Conservation (phyloP, 75 land plant species). For the Adiantum capillusveneris region DNA sequence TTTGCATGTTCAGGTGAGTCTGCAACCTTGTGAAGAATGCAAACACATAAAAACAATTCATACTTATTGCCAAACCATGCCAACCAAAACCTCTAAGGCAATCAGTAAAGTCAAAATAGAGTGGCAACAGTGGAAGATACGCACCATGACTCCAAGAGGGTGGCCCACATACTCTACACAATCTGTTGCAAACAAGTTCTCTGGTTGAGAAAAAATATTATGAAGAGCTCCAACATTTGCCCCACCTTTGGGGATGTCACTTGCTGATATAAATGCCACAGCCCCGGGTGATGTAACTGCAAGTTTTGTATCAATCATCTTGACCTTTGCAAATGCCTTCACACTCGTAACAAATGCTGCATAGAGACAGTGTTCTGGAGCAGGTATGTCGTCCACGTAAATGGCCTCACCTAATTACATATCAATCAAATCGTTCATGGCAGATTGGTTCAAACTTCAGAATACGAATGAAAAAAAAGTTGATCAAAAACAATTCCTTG, state of each 20-base stretch:
- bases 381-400: conserved; percentile 86
- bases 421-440: too few relatives aligned
- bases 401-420: conserved; percentile 94
- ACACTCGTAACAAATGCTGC: conserved; percentile 75
- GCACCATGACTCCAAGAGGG: conserved; percentile 46
- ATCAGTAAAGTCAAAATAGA: too few relatives aligned
- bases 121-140: too few relatives aligned
- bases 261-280: conserved; percentile 32
- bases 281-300: conserved; percentile 33
- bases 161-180: conserved; percentile 58
- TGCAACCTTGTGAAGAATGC: not conserved
- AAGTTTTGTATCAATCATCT: conserved; percentile 30
- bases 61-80: too few relatives aligned
- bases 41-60: conserved; percentile 85
- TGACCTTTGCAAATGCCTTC: conserved; percentile 57
- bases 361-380: conserved; percentile 65
- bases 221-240: conserved; percentile 44
- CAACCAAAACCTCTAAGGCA: too few relatives aligned
- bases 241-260: conserved; percentile 73
- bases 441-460: too few relatives aligned
- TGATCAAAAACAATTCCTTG: too few relatives aligned
- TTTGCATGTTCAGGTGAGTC: conserved; percentile 13
- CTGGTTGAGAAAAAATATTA: conserved; percentile 25
- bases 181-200: too few relatives aligned
- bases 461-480: too few relatives aligned